phyloP scores from a whole-genome alignment of 2,329 filamentous ascomycete genomes.

The Bisporella sp. region DNA sequence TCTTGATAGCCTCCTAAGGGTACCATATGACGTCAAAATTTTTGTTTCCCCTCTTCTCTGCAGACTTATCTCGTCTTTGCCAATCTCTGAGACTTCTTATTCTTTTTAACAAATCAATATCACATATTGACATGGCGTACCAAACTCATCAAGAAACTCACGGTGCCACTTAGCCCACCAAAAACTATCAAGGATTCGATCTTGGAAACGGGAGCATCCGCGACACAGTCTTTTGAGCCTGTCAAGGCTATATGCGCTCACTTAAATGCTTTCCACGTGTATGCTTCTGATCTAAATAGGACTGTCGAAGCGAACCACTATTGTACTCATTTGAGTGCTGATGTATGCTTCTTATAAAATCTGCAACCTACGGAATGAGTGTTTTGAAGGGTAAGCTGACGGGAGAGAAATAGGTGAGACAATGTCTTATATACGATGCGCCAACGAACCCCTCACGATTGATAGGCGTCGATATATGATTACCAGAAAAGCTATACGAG shows the following conservation, averaged over 20 bases:
- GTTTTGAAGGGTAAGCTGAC: too few species aligned
- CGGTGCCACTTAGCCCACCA: slow-evolving; percentile 5
- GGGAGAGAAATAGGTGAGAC: slow-evolving; percentile 32
- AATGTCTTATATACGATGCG: slow-evolving; percentile 80
- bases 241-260: slow-evolving; percentile 73
- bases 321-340: slow-evolving; percentile 66
- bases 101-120: too few species aligned
- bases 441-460: slow-evolving; percentile 60
- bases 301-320: slow-evolving; percentile 78
- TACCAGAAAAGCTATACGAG: slow-evolving; percentile 58
- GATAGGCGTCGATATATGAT: slow-evolving; percentile 77
- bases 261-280: slow-evolving; percentile 72
- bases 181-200: slow-evolving; percentile 47
- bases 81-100: too few species aligned
- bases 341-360: slow-evolving; percentile 38
- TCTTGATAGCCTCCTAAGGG: too few species aligned
- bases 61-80: too few species aligned
- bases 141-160: slow-evolving; percentile 1
- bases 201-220: slow-evolving; percentile 53
- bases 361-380: too few species aligned
- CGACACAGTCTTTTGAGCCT: slow-evolving; percentile 61
- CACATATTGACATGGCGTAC: too few species aligned
- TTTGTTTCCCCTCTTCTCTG: too few species aligned
- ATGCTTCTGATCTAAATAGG: slow-evolving; percentile 61
- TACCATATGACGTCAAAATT: too few species aligned